These are phyloP conservation scores for Conticribra weissflogii DNA, from an alignment of 108 stramenopile species.

Conservation along the genomic window DNA sequence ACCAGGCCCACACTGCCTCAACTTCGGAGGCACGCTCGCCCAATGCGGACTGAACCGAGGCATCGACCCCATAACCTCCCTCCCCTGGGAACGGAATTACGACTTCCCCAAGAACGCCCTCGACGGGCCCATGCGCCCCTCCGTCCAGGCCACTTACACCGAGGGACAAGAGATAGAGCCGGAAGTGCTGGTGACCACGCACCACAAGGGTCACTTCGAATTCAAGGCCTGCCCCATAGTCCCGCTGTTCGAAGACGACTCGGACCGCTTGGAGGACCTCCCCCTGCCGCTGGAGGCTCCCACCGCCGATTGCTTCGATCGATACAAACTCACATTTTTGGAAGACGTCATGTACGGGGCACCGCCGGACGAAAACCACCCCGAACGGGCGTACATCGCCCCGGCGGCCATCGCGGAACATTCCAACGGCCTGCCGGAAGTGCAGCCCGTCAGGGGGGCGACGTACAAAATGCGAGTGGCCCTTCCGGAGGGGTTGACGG, in stretches of 20 bases:
- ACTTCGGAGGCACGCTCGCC: constrained; percentile 30
- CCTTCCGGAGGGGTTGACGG: constrained; percentile 48
- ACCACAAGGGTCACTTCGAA: constrained; percentile 62
- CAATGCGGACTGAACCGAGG: constrained; percentile 31
- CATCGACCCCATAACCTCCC: neutral
- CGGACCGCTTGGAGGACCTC: neutral
- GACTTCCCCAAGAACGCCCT: constrained; percentile 34
- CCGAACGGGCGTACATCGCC: constrained; percentile 58
- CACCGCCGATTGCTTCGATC: constrained; percentile 58
- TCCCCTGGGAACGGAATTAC: constrained; percentile 39
- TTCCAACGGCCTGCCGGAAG: neutral
- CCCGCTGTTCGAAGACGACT: constrained; percentile 1
- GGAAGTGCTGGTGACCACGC: constrained; percentile 47
- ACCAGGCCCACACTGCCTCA: constrained; percentile 24
- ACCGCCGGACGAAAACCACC: constrained; percentile 42
- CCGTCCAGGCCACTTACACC: constrained; percentile 33
- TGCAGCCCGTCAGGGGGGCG: constrained; percentile 4
- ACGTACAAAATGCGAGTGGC: constrained; percentile 29
- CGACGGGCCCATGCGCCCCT: constrained; percentile 43
- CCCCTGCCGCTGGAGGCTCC: constrained; percentile 17
- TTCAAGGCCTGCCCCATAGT: constrained; percentile 52
- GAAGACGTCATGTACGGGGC: constrained; percentile 48
- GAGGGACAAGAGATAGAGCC: constrained; percentile 42
- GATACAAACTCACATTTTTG: constrained; percentile 42
- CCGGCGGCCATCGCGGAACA: constrained; percentile 21